A percentile compares a stretch with the other conserved stretches of the same genome.
phyloP scores from a whole-genome alignment of 441 rosid genomes.

The Arabidopsis lyrata region DNA sequence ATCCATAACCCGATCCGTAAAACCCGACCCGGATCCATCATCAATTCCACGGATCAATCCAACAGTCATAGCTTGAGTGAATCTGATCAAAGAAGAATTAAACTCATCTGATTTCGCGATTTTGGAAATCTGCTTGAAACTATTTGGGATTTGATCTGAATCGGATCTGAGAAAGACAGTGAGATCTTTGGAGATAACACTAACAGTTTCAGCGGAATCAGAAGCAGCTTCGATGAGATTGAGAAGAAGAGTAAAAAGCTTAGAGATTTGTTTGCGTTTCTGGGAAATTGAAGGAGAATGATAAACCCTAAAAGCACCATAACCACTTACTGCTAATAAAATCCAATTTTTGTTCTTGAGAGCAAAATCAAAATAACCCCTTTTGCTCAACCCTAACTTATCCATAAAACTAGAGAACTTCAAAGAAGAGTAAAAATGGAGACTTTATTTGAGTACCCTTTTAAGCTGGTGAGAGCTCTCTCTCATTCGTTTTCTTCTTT shows the following conservation, averaged over 20 bases:
- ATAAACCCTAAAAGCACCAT: constrained; percentile 68
- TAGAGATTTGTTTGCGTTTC: constrained; percentile 57
- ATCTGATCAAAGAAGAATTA: constrained; percentile 49
- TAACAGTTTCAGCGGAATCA: constrained; percentile 58
- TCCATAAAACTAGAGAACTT: constrained; percentile 38
- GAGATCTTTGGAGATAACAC: constrained; percentile 60
- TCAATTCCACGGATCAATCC: constrained; percentile 59
- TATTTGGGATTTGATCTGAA: constrained; percentile 73
- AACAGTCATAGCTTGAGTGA: constrained; percentile 60
- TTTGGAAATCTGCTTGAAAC: constrained; percentile 77
- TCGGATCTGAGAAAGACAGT: constrained; percentile 65
- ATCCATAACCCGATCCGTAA: constrained; percentile 60
- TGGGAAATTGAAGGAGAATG: constrained; percentile 57
- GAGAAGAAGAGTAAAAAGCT: constrained; percentile 55
- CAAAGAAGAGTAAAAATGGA: neutral
- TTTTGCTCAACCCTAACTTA: constrained; percentile 28
- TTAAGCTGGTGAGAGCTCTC: neutral
- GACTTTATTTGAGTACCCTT: constrained; percentile 14
- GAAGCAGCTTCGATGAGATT: constrained; percentile 66
- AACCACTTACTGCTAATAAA: constrained; percentile 53
- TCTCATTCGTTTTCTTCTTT: neutral
- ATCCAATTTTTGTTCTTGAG: constrained; percentile 64
- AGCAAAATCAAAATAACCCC: constrained; percentile 42
- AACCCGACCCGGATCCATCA: constrained; percentile 44
- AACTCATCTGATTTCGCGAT: constrained; percentile 64